Evolutionary conservation across 805 yeast species (phyloP).

Genomic region (Ogataea pignaliae): DNA sequence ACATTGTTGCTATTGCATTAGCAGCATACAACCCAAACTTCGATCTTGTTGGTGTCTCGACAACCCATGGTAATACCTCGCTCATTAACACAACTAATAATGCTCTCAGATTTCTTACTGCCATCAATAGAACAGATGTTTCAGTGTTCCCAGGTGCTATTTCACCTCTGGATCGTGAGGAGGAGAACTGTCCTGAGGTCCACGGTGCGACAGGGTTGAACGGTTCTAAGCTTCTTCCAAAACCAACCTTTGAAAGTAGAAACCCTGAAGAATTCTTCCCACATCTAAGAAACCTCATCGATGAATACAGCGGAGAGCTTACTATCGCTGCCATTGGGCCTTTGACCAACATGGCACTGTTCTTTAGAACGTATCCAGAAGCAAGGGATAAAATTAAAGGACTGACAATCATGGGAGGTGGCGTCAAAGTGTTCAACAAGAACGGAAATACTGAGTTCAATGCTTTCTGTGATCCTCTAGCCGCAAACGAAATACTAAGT

Average conservation of each 20-base stretch:
- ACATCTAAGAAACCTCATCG: slow-evolving; percentile 16
- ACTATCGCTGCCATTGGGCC: slow-evolving; percentile 75
- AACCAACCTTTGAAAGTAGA: slow-evolving; percentile 30
- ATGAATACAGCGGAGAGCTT: slow-evolving; percentile 41
- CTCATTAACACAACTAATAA: slow-evolving; percentile 63
- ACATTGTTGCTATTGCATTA: slow-evolving; percentile 68
- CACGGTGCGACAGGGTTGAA: slow-evolving; percentile 78
- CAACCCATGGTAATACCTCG: slow-evolving; percentile 71
- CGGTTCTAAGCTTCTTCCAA: slow-evolving; percentile 61
- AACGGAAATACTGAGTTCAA: slow-evolving; percentile 64
- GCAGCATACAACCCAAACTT: slow-evolving; percentile 57
- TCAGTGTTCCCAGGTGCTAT: slow-evolving; percentile 67
- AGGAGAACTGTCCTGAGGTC: slow-evolving; percentile 53
- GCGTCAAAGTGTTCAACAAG: slow-evolving; percentile 29
- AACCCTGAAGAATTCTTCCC: slow-evolving; percentile 20
- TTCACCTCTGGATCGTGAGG: slow-evolving; percentile 48
- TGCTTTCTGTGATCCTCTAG: slow-evolving; percentile 68
- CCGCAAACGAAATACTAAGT: slow-evolving; percentile 55
- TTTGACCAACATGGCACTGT: slow-evolving; percentile 61
- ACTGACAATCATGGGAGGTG: slow-evolving; percentile 78
- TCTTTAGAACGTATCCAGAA: slow-evolving; percentile 54
- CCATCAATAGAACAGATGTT: slow-evolving; percentile 45
- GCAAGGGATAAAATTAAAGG: slow-evolving; percentile 42
- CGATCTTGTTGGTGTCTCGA: slow-evolving; percentile 62
- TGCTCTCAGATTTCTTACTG: slow-evolving; percentile 62